phyloP scores from a whole-genome alignment of 371 early-diverging fungal species.

The Batrachochytrium dendrobatidis region DNA sequence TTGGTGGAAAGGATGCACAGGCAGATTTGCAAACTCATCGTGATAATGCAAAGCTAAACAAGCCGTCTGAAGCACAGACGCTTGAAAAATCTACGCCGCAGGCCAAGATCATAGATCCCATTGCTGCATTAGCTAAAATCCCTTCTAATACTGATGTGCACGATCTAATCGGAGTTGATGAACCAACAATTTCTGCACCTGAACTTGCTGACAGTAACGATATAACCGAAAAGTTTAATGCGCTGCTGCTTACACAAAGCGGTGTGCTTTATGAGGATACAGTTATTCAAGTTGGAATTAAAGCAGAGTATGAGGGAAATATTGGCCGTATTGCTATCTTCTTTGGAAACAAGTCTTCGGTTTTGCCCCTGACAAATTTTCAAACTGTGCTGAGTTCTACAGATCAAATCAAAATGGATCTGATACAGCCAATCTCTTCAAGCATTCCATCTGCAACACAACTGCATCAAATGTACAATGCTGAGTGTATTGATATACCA shows the following conservation, averaged over 20 bases:
- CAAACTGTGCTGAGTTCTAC: slow-evolving; percentile 29
- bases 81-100: not conserved
- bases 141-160: slow-evolving; percentile 5
- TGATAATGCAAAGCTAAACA: not conserved
- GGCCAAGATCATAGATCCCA: not conserved
- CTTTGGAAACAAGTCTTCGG: slow-evolving; percentile 74
- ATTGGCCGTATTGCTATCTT: slow-evolving; percentile 80
- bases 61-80: not conserved
- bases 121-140: slow-evolving; percentile 3
- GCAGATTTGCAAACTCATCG: slow-evolving; percentile 17
- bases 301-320: slow-evolving; percentile 80
- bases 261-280: slow-evolving; percentile 87
- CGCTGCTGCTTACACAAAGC: slow-evolving; percentile 39
- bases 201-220: slow-evolving; percentile 6
- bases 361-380: slow-evolving; percentile 32
- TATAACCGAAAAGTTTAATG: too few species aligned
- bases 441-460: slow-evolving; percentile 61
- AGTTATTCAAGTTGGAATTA: slow-evolving; percentile 77
- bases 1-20: slow-evolving; percentile 86
- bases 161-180: slow-evolving; percentile 18
- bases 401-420: slow-evolving; percentile 35
- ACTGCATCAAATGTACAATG: slow-evolving; percentile 61
- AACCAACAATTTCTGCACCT: slow-evolving; percentile 10
- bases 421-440: slow-evolving; percentile 38
- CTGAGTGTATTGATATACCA: slow-evolving; percentile 59